Conservation (phyloP, 306 rosid species). For the Citrullus colocynthis region DNA sequence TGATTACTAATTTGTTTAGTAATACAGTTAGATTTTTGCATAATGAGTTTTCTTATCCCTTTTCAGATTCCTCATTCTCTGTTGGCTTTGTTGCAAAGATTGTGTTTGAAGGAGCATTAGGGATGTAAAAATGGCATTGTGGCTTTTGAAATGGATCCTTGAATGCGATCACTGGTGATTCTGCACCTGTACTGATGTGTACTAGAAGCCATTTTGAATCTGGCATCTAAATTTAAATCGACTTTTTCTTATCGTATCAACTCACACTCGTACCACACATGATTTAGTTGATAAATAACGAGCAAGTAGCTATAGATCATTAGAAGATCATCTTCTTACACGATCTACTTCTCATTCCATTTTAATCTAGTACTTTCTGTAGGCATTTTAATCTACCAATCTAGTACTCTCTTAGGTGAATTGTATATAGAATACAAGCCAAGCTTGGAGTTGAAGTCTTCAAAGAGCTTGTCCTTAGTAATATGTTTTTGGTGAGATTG, state of each 20-base stretch:
- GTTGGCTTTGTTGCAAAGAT: background rate
- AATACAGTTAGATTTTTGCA: slow-evolving; percentile 9
- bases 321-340: background rate
- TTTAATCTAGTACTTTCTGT: background rate
- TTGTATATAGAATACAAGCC: too few species aligned
- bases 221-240: background rate
- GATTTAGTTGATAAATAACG: background rate
- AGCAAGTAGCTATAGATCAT: background rate
- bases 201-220: too few species aligned
- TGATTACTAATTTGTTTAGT: slow-evolving; percentile 27
- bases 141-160: background rate
- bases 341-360: background rate
- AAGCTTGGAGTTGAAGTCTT: too few species aligned
- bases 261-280: background rate
- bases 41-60: background rate
- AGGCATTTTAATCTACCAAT: background rate
- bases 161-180: background rate
- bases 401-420: too few species aligned
- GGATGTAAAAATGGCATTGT: background rate
- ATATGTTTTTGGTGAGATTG: too few species aligned
- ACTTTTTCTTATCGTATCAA: background rate
- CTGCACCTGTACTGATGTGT: background rate
- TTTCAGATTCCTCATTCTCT: background rate
- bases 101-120: background rate
- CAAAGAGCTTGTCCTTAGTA: too few species aligned